These are phyloP conservation scores for Phylloporus sp. DNA, from an alignment of 768 basidiomycete species.

Conservation along the genomic window DNA sequence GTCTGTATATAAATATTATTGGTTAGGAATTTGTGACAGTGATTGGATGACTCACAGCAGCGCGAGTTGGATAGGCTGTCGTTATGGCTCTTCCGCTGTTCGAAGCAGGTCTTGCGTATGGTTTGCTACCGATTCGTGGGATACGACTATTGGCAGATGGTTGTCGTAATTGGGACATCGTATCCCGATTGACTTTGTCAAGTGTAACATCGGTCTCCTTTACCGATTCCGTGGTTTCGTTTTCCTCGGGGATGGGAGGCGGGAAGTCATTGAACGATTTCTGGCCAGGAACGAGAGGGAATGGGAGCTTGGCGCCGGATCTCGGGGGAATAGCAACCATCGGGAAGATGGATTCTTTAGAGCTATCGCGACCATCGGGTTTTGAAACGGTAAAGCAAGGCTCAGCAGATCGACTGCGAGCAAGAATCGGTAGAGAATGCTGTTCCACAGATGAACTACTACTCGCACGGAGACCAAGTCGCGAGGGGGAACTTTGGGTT, in stretches of 20 bases:
- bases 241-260: slow-evolving; percentile 34
- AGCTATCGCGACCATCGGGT: slow-evolving; percentile 8
- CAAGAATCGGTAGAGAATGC: slow-evolving; percentile 10
- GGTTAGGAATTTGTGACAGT: not conserved
- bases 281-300: slow-evolving; percentile 25
- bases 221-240: slow-evolving; percentile 6
- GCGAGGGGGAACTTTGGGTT: slow-evolving; percentile 13
- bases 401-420: slow-evolving; percentile 32
- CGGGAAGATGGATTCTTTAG: slow-evolving; percentile 22
- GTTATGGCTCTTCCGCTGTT: slow-evolving; percentile 6
- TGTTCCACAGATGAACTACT: slow-evolving; percentile 38
- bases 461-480: slow-evolving; percentile 22
- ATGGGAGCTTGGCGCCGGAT: slow-evolving; percentile 22
- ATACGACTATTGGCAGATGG: slow-evolving; percentile 49
- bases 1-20: slow-evolving; percentile 5
- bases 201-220: slow-evolving; percentile 11
- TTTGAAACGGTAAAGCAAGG: slow-evolving; percentile 12
- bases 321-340: slow-evolving; percentile 4
- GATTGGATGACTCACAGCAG: slow-evolving; percentile 16
- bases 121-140: slow-evolving; percentile 56
- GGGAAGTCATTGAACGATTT: slow-evolving; percentile 19
- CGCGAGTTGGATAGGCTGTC: slow-evolving; percentile 3
- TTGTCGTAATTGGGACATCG: slow-evolving; percentile 49
- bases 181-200: slow-evolving; percentile 19
- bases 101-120: slow-evolving; percentile 45